Evolutionary conservation across 2,329 filamentous ascomycete genomes (phyloP).

Genomic region (Chrysoporthe cubensis): DNA sequence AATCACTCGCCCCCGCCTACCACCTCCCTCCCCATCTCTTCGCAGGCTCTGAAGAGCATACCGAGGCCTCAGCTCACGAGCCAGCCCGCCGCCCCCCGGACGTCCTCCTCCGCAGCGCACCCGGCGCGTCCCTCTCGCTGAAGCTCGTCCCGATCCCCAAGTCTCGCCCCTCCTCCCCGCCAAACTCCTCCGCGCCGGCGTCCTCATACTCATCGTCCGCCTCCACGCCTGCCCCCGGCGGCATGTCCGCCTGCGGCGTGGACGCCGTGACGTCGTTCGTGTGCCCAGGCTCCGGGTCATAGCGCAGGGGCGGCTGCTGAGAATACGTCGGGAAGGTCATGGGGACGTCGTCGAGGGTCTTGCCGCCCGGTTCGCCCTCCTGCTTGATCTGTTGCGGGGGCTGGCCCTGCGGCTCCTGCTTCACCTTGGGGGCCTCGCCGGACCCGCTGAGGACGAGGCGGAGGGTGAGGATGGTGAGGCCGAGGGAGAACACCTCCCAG

Average conservation of each 20-base stretch:
- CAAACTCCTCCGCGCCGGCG: constrained; percentile 33
- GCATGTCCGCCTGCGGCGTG: constrained; percentile 9
- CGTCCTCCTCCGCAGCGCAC: constrained; percentile 19
- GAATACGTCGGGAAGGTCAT: constrained; percentile 29
- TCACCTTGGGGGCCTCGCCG: constrained; percentile 28
- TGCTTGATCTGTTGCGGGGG: constrained; percentile 17
- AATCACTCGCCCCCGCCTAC: background rate
- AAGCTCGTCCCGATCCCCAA: constrained; percentile 61
- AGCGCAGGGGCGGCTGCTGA: constrained; percentile 27
- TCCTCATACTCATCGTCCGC: constrained; percentile 37
- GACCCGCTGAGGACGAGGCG: constrained; percentile 38
- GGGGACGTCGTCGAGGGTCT: constrained; percentile 23
- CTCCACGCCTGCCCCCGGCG: constrained; percentile 38
- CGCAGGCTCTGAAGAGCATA: background rate
- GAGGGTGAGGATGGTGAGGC: constrained; percentile 65
- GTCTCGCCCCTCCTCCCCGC: constrained; percentile 41
- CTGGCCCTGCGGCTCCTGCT: constrained; percentile 25
- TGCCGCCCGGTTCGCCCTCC: constrained; percentile 11
- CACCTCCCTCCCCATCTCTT: no score
- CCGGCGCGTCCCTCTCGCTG: constrained; percentile 34
- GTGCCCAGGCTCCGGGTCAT: constrained; percentile 35
- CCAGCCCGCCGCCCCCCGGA: constrained; percentile 13
- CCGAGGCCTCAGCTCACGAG: background rate
- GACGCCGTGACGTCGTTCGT: background rate
- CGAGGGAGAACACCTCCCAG: constrained; percentile 70